A percentile compares a stretch with the other conserved stretches of the same genome.
Conservation (phyloP, 768 basidiomycete species). For the Hypholoma fasciculare region DNA sequence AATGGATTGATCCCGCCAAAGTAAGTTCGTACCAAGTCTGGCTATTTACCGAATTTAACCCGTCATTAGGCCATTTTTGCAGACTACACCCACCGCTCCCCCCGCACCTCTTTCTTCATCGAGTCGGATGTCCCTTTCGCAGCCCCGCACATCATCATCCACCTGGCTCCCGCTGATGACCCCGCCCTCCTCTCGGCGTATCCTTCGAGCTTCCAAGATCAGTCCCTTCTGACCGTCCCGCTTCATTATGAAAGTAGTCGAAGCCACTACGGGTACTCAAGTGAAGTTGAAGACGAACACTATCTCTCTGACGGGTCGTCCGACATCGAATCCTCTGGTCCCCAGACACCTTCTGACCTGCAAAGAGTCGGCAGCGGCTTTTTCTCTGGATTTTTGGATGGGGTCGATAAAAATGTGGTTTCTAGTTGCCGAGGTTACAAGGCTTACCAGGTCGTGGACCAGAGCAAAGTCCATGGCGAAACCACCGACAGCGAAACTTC, state of each 20-base stretch:
- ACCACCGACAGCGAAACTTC: background rate
- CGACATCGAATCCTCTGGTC: constrained; percentile 11
- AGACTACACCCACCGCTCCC: background rate
- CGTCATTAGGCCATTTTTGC: background rate
- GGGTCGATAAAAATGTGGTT: constrained; percentile 4
- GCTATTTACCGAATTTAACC: background rate
- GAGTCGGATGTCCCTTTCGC: constrained; percentile 14
- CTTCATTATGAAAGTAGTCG: background rate
- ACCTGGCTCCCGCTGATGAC: constrained; percentile 11
- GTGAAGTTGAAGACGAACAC: background rate
- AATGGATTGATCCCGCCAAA: constrained; percentile 55
- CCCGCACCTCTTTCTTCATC: constrained; percentile 10
- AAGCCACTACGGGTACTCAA: too few relatives aligned
- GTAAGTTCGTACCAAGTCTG: constrained; percentile 24
- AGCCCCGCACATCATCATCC: constrained; percentile 20
- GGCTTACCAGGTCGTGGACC: background rate
- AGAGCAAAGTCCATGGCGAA: too few relatives aligned
- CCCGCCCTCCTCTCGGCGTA: constrained; percentile 6
- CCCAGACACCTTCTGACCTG: constrained; percentile 20
- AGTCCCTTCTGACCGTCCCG: background rate
- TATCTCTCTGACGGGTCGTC: background rate
- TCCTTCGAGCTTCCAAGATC: constrained; percentile 5
- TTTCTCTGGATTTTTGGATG: background rate
- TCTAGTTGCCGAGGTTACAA: background rate
- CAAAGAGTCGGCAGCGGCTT: constrained; percentile 17